A percentile compares a stretch with the other conserved stretches of the same genome.
phyloP scores from a whole-genome alignment of 2,329 filamentous ascomycete genomes.

The Phyllosticta citribraziliensis region DNA sequence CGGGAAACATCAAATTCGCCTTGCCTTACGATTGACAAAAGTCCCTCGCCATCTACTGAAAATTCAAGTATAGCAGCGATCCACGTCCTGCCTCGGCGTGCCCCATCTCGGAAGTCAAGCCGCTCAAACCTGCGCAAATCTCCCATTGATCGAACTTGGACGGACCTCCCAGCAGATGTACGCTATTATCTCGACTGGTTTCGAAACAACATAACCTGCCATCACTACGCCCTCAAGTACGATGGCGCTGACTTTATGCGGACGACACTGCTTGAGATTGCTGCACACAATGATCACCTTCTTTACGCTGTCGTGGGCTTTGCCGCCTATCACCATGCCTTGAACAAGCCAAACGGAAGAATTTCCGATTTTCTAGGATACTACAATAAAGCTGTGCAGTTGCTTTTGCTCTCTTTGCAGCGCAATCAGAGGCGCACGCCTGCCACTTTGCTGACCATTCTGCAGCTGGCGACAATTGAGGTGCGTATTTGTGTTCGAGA shows the following conservation, averaged over 20 bases:
- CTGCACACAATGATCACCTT: constrained; percentile 67
- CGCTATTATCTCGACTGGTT: constrained; percentile 74
- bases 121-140: constrained; percentile 18
- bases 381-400: constrained; percentile 77
- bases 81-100: constrained; percentile 18
- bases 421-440: constrained; percentile 61
- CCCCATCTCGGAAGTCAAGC: constrained; percentile 25
- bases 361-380: constrained; percentile 78
- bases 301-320: constrained; percentile 84
- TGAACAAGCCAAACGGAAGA: constrained; percentile 60
- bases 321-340: constrained; percentile 72
- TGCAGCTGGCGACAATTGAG: constrained; percentile 90
- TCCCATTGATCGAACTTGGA: constrained; percentile 10
- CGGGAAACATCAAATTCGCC: constrained; percentile 31
- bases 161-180: constrained; percentile 55
- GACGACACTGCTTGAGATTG: constrained; percentile 59
- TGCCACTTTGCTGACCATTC: constrained; percentile 71
- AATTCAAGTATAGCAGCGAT: constrained; percentile 29
- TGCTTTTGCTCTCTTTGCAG: constrained; percentile 62
- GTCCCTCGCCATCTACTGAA: constrained; percentile 44
- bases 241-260: constrained; percentile 66
- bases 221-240: constrained; percentile 71
- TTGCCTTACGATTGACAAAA: constrained; percentile 34
- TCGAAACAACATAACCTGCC: constrained; percentile 63
- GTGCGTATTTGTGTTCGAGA: constrained; percentile 39